phyloP scores from a whole-genome alignment of 2,329 filamentous ascomycete genomes.

The Epicoccum sorghinum region DNA sequence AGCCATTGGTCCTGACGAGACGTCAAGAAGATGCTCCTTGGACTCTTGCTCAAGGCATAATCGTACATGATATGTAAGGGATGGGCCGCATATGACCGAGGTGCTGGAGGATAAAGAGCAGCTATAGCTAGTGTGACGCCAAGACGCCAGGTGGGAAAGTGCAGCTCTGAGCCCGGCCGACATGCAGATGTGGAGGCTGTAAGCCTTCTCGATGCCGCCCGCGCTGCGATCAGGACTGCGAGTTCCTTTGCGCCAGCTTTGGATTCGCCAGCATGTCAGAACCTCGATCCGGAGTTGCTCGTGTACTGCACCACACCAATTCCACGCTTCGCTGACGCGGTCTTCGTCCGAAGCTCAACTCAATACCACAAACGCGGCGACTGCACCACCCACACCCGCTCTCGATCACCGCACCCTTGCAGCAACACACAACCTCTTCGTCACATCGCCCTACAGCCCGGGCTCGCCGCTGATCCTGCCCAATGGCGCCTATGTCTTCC shows the following conservation, averaged over 20 bases:
- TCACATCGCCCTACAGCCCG: constrained; percentile 78
- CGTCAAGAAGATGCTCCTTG: background rate
- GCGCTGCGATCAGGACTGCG: constrained; percentile 31
- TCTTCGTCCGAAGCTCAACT: constrained; percentile 31
- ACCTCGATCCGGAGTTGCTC: constrained; percentile 35
- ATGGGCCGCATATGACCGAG: constrained; percentile 7
- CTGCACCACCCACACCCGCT: constrained; percentile 45
- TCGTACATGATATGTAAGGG: background rate
- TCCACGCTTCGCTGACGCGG: constrained; percentile 31
- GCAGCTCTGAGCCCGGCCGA: constrained; percentile 21
- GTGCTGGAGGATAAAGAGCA: background rate
- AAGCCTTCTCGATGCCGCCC: constrained; percentile 39
- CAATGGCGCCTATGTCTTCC: constrained; percentile 81
- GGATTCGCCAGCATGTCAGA: constrained; percentile 12
- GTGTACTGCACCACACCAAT: constrained; percentile 39
- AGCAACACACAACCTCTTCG: constrained; percentile 74
- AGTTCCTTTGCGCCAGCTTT: constrained; percentile 12
- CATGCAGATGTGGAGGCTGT: constrained; percentile 15
- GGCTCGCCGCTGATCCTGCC: constrained; percentile 86
- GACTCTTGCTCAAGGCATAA: no score
- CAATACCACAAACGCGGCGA: constrained; percentile 37
- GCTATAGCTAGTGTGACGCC: constrained; percentile 6
- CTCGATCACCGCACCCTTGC: constrained; percentile 60
- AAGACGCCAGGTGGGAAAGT: constrained; percentile 35
- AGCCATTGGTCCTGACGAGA: no score